Evolutionary conservation across 306 rosid genomes (phyloP).

Genomic region (Fragaria ananassa): DNA sequence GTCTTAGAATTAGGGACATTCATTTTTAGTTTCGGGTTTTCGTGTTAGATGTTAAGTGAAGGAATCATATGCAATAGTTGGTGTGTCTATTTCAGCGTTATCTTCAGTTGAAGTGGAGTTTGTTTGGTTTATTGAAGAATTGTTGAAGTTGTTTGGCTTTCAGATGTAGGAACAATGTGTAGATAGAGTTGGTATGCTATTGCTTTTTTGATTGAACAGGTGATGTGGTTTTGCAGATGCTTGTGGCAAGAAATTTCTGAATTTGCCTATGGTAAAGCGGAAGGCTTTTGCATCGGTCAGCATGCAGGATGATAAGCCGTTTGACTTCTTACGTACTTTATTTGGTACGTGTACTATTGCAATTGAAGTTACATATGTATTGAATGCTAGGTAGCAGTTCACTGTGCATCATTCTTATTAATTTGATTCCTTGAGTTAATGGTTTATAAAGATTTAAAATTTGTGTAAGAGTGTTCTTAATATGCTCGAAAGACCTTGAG

Average conservation of each 20-base stretch:
- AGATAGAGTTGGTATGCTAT: not conserved
- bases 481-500: not conserved
- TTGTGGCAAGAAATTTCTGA: constrained; percentile 38
- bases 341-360: constrained; percentile 52
- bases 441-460: not conserved
- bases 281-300: constrained; percentile 72
- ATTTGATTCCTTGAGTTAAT: constrained; percentile 1
- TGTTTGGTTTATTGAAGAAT: not conserved
- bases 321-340: constrained; percentile 77
- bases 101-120: not conserved
- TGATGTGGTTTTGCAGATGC: constrained; percentile 59
- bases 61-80: not conserved
- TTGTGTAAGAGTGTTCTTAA: not conserved
- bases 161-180: not conserved
- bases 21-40: not conserved
- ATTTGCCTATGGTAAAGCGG: constrained; percentile 29
- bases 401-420: constrained; percentile 6
- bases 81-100: not conserved
- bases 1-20: not conserved
- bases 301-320: constrained; percentile 67
- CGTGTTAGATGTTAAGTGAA: not conserved
- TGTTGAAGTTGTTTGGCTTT: not conserved
- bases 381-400: constrained; percentile 4
- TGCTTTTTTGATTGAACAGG: constrained; percentile 34
- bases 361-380: not conserved